Evolutionary conservation across 2,329 filamentous ascomycete genomes (phyloP), one percentile per base, ranked within the genome.

Genomic region (Penicillium psychrosexuale): DNA sequence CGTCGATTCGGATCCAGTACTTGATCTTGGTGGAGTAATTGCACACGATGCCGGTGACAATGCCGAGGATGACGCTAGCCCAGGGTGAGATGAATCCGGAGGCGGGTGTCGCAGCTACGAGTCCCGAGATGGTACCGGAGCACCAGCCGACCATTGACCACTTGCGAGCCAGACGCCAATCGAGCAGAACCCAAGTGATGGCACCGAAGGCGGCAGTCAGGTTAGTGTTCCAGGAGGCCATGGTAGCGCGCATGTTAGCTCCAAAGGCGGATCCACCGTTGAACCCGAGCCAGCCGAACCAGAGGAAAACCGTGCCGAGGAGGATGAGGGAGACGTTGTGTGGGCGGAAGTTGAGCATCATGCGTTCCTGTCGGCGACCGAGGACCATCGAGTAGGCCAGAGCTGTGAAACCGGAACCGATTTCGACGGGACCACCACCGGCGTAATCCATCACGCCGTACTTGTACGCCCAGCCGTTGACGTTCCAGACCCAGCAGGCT

Each of bases 271-370:
- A 97, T 61, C 94, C 94, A 67, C 93, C 94, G 81, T 99, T 99
- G 85, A 99, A 99, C 52, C 92, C 94, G 61, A 99, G 82, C 94
- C 94, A 99, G 69, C 94, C 94, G 69, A 97, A 97, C 92, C 92
- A 97, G 53, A 99, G 90, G 67, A 99, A 84, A 62, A 96, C 84
- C 3, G 94, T 97, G 60, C 94, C 94, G 66, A 97, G 87, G 0
- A 94, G 92, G 77, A 99, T 96, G 69, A 97, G 84, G 6, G 92
- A 96, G 63, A 97, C 94, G 80, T 99, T 99, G 82, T 99, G 94
- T 17, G 94, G 94, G 64, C 94, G 90, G 84, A 97, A 97, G 83
- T 97, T 97, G 77, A 97, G 85, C 90, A 97, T 97, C 91, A 97
- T 97, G 80, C 91, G 94, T 80, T 97, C 93, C 79, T 97, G 94